phyloP scores from a whole-genome alignment of 2,329 filamentous ascomycete species.

The Colletotrichum cereale region DNA sequence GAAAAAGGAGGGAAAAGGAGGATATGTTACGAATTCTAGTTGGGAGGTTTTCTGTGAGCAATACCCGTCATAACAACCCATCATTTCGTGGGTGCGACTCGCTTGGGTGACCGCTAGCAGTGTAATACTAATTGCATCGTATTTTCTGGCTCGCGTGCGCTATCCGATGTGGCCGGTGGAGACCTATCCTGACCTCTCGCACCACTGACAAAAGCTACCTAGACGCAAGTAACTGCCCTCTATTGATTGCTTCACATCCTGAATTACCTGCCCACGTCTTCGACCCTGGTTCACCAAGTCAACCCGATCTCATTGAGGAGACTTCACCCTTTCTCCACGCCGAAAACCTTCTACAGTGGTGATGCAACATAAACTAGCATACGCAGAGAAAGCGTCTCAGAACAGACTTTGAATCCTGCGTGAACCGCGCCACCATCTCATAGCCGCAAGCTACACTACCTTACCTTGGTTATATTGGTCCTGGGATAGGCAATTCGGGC shows the following conservation, averaged over 20 bases:
- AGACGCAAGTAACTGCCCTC: neutral
- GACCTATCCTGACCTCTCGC: neutral
- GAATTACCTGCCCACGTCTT: neutral
- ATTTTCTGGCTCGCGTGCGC: slow-evolving; percentile 10
- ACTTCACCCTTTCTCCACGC: neutral
- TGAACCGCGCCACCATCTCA: neutral
- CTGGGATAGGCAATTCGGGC: slow-evolving; percentile 9
- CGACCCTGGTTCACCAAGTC: neutral
- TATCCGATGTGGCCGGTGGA: slow-evolving; percentile 6
- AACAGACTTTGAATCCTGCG: neutral
- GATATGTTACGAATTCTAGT: neutral
- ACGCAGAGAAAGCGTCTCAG: neutral
- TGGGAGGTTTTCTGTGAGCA: neutral
- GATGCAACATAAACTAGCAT: neutral
- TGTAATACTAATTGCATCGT: neutral
- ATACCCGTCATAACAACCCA: slow-evolving; percentile 19
- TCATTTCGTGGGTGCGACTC: too few relatives aligned
- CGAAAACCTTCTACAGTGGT: neutral
- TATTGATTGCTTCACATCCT: neutral
- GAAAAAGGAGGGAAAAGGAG: too few relatives aligned
- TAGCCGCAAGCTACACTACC: neutral
- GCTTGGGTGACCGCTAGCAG: too few relatives aligned
- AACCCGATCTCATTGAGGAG: neutral
- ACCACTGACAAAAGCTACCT: slow-evolving; percentile 12
- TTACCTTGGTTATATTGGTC: too few relatives aligned